Percentiles rank a stretch among this genome's conserved stretches.
phyloP scores from a whole-genome alignment of 2,329 filamentous ascomycete species.

The Huntiella omanensis region DNA sequence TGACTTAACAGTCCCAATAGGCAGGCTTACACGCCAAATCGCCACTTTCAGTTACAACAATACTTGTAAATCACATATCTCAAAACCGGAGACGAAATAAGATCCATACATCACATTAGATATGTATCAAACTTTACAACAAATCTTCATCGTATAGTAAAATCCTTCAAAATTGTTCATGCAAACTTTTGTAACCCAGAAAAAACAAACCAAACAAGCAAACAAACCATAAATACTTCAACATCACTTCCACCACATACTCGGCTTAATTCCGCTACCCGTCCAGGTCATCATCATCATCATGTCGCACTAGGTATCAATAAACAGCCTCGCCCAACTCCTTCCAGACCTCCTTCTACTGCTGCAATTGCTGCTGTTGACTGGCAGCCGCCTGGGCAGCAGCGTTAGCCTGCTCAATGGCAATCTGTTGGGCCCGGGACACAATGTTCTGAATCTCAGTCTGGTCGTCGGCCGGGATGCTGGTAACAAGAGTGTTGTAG shows the following conservation, averaged over 20 bases:
- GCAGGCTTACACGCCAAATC: too few relatives aligned
- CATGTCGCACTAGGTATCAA: conserved; percentile 1
- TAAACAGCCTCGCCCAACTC: neutral
- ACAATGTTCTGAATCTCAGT: conserved; percentile 62
- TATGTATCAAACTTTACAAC: too few relatives aligned
- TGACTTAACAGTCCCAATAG: too few relatives aligned
- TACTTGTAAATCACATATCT: too few relatives aligned
- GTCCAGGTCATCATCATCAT: neutral
- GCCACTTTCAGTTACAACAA: too few relatives aligned
- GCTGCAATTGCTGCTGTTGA: neutral
- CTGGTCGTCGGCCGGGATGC: conserved; percentile 65
- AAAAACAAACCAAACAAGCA: neutral
- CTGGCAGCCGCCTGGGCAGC: neutral
- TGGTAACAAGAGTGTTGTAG: conserved; percentile 62
- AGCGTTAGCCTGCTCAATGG: conserved; percentile 16
- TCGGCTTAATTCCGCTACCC: too few relatives aligned
- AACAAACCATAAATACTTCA: too few relatives aligned
- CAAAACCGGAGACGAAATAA: too few relatives aligned
- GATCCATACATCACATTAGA: too few relatives aligned
- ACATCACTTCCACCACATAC: too few relatives aligned
- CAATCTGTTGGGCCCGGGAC: conserved; percentile 35
- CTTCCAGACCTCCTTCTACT: neutral
- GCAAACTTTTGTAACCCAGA: conserved; percentile 3
- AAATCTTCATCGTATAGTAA: neutral
- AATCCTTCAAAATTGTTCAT: conserved; percentile 1